Conservation (phyloP, 306 rosid genomes). For the Luffa aegyptiaca region DNA sequence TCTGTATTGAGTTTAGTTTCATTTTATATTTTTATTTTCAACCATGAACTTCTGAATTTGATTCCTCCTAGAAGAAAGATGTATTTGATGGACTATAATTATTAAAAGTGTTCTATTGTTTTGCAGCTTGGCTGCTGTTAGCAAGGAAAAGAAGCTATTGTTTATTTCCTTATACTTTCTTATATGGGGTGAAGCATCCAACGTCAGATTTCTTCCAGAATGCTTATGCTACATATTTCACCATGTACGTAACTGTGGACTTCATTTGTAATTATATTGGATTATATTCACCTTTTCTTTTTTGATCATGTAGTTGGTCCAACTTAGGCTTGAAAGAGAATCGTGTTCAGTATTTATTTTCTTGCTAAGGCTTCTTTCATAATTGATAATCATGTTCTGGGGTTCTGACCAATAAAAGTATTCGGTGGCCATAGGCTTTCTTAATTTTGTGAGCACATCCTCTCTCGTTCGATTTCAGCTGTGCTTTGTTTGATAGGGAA, state of each 20-base stretch:
- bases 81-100: neutral
- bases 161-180: constrained; percentile 65
- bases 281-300: neutral
- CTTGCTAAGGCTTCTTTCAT: neutral
- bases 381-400: no score
- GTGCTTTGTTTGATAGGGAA: no score
- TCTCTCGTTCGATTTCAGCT: no score
- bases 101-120: constrained; percentile 5
- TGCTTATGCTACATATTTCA: constrained; percentile 99
- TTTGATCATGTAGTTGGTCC: neutral
- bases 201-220: constrained; percentile 89
- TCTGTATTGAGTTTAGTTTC: constrained; percentile 9
- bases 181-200: constrained; percentile 94
- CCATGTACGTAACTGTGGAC: constrained; percentile 55
- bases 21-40: constrained; percentile 3
- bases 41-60: neutral
- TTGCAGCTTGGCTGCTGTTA: constrained; percentile 50
- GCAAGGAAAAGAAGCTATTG: constrained; percentile 64
- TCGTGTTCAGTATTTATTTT: neutral
- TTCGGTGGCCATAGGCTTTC: no score
- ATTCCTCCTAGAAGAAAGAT: neutral
- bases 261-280: neutral
- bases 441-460: no score
- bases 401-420: no score
- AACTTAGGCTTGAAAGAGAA: neutral